Evolutionary conservation across 768 basidiomycete genomes (phyloP).

Genomic region (Russula foetens): DNA sequence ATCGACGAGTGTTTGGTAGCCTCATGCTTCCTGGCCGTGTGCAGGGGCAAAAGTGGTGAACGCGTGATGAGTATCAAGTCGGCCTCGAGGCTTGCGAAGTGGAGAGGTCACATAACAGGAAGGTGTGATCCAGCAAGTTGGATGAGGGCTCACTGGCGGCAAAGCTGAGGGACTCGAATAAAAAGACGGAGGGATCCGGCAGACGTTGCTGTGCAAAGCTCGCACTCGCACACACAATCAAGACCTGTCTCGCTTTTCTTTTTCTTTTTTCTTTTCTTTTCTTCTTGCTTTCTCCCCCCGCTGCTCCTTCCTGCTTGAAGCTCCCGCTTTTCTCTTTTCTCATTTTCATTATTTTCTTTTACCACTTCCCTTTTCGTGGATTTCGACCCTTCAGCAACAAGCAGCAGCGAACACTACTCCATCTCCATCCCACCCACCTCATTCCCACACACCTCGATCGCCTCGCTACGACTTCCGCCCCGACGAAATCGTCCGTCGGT

Average conservation of each 20-base stretch:
- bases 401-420: not conserved
- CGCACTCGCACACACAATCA: not conserved
- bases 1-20: constrained; percentile 9
- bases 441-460: not conserved
- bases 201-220: not conserved
- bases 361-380: not conserved
- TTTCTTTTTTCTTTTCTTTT: not conserved
- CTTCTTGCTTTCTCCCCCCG: too few relatives aligned
- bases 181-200: constrained; percentile 11
- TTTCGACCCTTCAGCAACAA: not conserved
- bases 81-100: not conserved
- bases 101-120: not conserved
- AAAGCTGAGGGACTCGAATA: not conserved
- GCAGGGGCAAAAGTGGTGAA: not conserved
- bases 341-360: not conserved
- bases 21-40: constrained; percentile 3
- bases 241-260: too few relatives aligned
- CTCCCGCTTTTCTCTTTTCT: not conserved
- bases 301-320: too few relatives aligned
- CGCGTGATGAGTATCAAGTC: not conserved
- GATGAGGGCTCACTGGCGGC: too few relatives aligned
- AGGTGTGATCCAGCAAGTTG: accelerated
- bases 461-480: constrained; percentile 6
- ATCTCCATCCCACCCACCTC: not conserved
- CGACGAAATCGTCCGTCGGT: not conserved